phyloP scores from a whole-genome alignment of 495 filamentous ascomycete genomes.

The Hypoxylon rickii region DNA sequence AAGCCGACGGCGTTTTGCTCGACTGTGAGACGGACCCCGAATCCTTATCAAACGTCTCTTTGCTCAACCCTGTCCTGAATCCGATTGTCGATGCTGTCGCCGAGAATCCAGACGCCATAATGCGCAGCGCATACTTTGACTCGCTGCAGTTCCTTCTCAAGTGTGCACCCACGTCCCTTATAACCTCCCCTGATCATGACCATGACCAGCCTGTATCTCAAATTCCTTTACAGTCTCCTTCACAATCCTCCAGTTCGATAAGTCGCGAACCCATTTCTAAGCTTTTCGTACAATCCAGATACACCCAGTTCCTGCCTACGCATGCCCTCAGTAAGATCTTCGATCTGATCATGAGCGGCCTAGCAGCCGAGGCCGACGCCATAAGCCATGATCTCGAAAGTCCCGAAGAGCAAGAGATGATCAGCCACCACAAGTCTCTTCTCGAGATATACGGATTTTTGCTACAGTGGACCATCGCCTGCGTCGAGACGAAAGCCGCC shows the following conservation, averaged over 20 bases:
- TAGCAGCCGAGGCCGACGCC: conserved; percentile 89
- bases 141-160: conserved; percentile 95
- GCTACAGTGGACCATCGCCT: conserved; percentile 91
- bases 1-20: conserved; percentile 80
- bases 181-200: conserved; percentile 39
- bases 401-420: conserved; percentile 80
- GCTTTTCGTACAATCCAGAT: conserved; percentile 74
- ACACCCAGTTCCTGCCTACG: conserved; percentile 76
- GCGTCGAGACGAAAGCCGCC: conserved; percentile 88
- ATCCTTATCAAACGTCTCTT: conserved; percentile 68
- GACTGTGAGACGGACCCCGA: conserved; percentile 94
- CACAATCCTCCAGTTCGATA: conserved; percentile 14
- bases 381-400: conserved; percentile 84
- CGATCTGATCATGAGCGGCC: conserved; percentile 87
- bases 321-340: conserved; percentile 89
- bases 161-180: conserved; percentile 75
- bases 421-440: conserved; percentile 83
- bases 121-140: conserved; percentile 78
- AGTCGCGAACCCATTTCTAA: conserved; percentile 55
- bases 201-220: too few species aligned
- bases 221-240: too few species aligned
- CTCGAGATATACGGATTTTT: conserved; percentile 96
- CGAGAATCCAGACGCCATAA: conserved; percentile 85
- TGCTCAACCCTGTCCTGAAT: conserved; percentile 86
- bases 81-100: conserved; percentile 93